phyloP scores from a whole-genome alignment of 2,329 filamentous ascomycete genomes.

The Podosphaera fusca region DNA sequence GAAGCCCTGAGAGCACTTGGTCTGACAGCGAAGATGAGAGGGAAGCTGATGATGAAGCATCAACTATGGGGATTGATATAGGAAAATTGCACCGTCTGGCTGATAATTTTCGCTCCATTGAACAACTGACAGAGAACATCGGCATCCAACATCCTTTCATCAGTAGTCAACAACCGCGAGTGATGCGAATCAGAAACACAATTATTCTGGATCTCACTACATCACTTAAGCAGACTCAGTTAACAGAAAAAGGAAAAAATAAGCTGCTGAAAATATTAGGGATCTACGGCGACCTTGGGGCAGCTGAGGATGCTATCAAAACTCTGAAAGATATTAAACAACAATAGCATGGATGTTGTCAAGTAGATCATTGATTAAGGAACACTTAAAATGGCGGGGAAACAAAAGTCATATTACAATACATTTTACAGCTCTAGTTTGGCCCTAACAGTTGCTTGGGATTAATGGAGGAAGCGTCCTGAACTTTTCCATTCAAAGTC shows the following conservation, averaged over 20 bases:
- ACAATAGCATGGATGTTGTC: background rate
- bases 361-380: background rate
- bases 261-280: slow-evolving; percentile 30
- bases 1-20: slow-evolving; percentile 12
- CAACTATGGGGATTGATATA: slow-evolving; percentile 12
- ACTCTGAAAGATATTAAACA: slow-evolving; percentile 17
- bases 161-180: slow-evolving; percentile 27
- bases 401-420: background rate
- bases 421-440: background rate
- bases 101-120: slow-evolving; percentile 32
- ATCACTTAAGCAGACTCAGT: slow-evolving; percentile 32
- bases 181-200: slow-evolving; percentile 35
- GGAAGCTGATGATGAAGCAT: slow-evolving; percentile 15
- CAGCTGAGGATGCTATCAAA: slow-evolving; percentile 33
- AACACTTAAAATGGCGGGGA: background rate
- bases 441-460: background rate
- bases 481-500: slow-evolving; percentile 62
- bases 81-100: slow-evolving; percentile 28
- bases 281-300: slow-evolving; percentile 37
- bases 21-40: slow-evolving; percentile 20
- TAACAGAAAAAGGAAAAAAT: slow-evolving; percentile 18
- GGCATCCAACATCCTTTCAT: slow-evolving; percentile 40
- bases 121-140: slow-evolving; percentile 25
- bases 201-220: slow-evolving; percentile 40
- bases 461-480: slow-evolving; percentile 28